phyloP scores from a whole-genome alignment of 148 eudicot genomes.

The Heliamphora exappendiculata region DNA sequence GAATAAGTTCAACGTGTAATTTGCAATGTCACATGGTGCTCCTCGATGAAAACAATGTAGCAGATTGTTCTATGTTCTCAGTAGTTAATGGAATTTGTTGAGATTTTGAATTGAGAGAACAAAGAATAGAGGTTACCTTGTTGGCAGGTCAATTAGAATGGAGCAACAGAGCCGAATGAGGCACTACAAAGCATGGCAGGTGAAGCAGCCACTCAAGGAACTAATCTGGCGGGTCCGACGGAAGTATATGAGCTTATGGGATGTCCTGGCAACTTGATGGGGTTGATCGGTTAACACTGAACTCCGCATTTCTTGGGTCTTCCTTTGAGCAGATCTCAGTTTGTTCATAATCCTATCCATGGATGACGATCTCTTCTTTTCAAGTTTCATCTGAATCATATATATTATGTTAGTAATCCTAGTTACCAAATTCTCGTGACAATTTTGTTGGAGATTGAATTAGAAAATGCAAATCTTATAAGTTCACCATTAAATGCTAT shows the following conservation, averaged over 20 bases:
- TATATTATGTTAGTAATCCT: constrained; percentile 9
- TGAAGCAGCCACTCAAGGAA: constrained; percentile 84
- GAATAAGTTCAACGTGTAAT: background rate
- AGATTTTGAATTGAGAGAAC: background rate
- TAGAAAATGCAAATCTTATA: background rate
- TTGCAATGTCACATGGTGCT: background rate
- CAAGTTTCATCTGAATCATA: constrained; percentile 76
- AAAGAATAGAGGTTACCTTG: constrained; percentile 10
- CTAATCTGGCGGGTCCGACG: constrained; percentile 52
- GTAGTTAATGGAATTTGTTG: background rate
- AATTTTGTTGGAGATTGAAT: background rate
- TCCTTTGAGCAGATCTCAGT: constrained; percentile 80
- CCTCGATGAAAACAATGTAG: background rate
- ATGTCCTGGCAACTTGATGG: constrained; percentile 39
- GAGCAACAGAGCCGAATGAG: background rate
- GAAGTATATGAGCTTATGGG: constrained; percentile 37
- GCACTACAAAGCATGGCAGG: constrained; percentile 74
- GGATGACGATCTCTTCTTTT: constrained; percentile 93
- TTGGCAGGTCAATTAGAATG: background rate
- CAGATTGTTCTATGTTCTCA: background rate
- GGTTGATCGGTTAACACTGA: constrained; percentile 35
- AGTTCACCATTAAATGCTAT: background rate
- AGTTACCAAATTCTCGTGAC: background rate
- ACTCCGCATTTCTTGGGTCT: constrained; percentile 87
- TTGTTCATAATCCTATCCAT: constrained; percentile 90